Conservation (phyloP, 305 asterid genomes). For the Fraxinus dipetala region DNA sequence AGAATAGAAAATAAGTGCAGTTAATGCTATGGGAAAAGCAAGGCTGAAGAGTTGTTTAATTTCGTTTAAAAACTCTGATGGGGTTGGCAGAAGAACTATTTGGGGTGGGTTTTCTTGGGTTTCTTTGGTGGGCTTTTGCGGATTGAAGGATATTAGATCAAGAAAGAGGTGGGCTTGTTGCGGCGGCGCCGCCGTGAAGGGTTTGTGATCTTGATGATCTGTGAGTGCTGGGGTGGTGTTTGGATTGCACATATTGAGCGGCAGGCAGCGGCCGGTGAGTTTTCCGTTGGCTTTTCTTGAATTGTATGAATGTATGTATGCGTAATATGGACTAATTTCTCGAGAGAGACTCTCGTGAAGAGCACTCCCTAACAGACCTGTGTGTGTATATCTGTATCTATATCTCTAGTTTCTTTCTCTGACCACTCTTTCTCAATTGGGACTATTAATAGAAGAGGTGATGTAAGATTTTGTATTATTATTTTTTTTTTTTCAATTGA, state of each 20-base stretch:
- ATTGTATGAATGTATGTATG: neutral
- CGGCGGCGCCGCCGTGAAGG: conserved; percentile 27
- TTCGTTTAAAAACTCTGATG: conserved; percentile 38
- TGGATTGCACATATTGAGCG: conserved; percentile 57
- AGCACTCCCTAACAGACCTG: neutral
- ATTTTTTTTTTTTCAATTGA: neutral
- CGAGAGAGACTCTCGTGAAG: neutral
- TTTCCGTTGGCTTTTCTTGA: neutral
- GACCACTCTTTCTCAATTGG: neutral
- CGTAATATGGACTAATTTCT: neutral
- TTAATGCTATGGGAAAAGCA: conserved; percentile 69
- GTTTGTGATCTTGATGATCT: conserved; percentile 26
- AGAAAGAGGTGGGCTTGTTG: conserved; percentile 39
- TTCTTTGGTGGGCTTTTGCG: conserved; percentile 18
- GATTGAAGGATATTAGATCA: conserved; percentile 38
- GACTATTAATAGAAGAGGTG: neutral
- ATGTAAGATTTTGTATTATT: neutral
- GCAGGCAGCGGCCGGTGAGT: neutral
- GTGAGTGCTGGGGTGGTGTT: conserved; percentile 30
- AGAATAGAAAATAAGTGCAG: conserved; percentile 61
- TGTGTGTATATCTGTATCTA: neutral
- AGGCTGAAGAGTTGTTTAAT: conserved; percentile 45
- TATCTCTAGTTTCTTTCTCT: neutral
- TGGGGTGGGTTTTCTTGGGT: neutral
- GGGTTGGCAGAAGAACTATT: conserved; percentile 13